These are phyloP conservation scores for Scopulariopsis brevicaulis DNA, from an alignment of 2,329 filamentous ascomycete species.

Conservation along the genomic window DNA sequence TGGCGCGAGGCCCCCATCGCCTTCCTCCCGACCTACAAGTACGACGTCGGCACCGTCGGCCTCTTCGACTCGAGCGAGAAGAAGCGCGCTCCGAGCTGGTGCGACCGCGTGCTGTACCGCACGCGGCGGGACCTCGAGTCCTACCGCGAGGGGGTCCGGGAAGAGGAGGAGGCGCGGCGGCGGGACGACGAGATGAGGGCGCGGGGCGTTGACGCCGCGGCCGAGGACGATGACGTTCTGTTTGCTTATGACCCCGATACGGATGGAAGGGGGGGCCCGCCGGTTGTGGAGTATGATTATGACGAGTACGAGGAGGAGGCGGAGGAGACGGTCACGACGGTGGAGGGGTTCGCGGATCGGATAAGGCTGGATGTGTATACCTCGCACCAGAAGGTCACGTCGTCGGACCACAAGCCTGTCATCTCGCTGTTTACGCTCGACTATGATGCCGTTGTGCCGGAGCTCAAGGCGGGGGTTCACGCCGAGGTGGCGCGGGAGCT, in stretches of 20 bases:
- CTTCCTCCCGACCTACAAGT: constrained; percentile 95
- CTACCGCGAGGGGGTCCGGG: constrained; percentile 50
- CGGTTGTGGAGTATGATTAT: constrained; percentile 40
- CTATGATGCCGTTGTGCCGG: constrained; percentile 77
- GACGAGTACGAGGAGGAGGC: constrained; percentile 42
- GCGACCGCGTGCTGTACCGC: constrained; percentile 82
- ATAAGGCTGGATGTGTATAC: constrained; percentile 58
- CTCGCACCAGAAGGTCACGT: constrained; percentile 79
- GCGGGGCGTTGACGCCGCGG: constrained; percentile 61
- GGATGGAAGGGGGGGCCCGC: constrained; percentile 70
- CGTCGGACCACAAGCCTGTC: constrained; percentile 92
- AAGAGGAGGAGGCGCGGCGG: constrained; percentile 55
- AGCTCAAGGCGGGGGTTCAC: constrained; percentile 73
- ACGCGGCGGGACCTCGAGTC: constrained; percentile 59
- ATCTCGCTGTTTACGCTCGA: constrained; percentile 72
- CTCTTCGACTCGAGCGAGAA: constrained; percentile 96
- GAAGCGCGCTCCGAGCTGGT: constrained; percentile 87
- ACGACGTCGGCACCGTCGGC: constrained; percentile 86
- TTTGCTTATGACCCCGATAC: constrained; percentile 85
- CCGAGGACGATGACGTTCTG: constrained; percentile 69
- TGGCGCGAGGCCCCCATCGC: constrained; percentile 83
- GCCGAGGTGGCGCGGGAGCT: constrained; percentile 79
- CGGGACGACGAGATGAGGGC: constrained; percentile 80
- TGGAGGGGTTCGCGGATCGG: constrained; percentile 43
- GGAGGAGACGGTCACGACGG: constrained; percentile 39